Percentiles rank a stretch among this genome's conserved stretches.
These are phyloP conservation scores for Nothophytophthora sp. DNA, from an alignment of 352 stramenopile genomes.

Conservation along the genomic window DNA sequence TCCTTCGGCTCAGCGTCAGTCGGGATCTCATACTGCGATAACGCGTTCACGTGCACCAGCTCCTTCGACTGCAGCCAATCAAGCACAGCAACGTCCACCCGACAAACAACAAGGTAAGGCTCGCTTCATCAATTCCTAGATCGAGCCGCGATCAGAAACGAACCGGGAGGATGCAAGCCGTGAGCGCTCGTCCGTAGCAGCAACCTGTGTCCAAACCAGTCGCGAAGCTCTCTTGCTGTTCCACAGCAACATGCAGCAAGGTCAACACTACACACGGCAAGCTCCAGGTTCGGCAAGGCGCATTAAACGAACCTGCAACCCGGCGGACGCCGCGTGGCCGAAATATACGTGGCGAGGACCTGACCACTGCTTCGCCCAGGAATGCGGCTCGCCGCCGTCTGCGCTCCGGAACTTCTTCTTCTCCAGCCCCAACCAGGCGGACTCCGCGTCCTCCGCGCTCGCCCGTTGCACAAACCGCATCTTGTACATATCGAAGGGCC, in stretches of 20 bases:
- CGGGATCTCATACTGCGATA: slow-evolving; percentile 35
- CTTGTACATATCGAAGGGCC: slow-evolving; percentile 91
- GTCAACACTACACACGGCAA: neutral
- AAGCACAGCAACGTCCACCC: neutral
- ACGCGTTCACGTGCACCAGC: slow-evolving; percentile 38
- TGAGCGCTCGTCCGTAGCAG: slow-evolving; percentile 89
- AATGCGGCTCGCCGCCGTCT: slow-evolving; percentile 19
- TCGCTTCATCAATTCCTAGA: neutral
- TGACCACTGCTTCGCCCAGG: slow-evolving; percentile 82
- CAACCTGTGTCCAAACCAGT: slow-evolving; percentile 92
- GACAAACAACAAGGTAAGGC: slow-evolving; percentile 4
- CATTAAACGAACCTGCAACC: slow-evolving; percentile 65
- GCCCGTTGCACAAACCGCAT: slow-evolving; percentile 77
- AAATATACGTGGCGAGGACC: slow-evolving; percentile 89
- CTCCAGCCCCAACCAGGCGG: slow-evolving; percentile 32
- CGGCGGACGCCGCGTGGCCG: slow-evolving; percentile 88
- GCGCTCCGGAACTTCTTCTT: slow-evolving; percentile 29
- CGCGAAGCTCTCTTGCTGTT: slow-evolving; percentile 82
- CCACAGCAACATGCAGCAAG: neutral
- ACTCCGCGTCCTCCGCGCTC: slow-evolving; percentile 23
- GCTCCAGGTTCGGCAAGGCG: too few relatives aligned
- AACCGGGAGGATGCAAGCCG: slow-evolving; percentile 87
- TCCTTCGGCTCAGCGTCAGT: slow-evolving; percentile 19
- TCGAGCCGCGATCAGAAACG: too few relatives aligned
- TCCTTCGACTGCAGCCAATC: slow-evolving; percentile 24